Conservation (phyloP, 208 protist species). For the Leishmania lainsoni region DNA sequence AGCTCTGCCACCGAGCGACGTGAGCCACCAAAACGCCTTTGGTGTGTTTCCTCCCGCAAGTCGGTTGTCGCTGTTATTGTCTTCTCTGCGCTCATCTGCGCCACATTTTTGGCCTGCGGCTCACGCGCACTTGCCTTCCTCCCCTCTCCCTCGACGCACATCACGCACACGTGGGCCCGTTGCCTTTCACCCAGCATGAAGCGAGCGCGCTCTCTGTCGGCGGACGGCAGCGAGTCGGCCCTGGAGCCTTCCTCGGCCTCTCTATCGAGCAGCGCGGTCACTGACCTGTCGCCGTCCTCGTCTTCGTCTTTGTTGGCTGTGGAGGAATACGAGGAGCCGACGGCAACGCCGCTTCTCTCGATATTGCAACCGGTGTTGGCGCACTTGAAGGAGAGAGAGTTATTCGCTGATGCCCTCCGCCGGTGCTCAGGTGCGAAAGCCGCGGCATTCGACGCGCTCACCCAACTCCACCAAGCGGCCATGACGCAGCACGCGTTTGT, state of each 20-base stretch:
- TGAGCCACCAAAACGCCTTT: too few relatives aligned
- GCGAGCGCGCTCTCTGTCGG: slow-evolving; percentile 25
- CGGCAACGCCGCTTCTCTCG: slow-evolving; percentile 21
- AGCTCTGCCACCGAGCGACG: background rate
- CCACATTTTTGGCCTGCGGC: background rate
- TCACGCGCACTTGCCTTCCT: background rate
- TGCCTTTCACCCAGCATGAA: slow-evolving; percentile 15
- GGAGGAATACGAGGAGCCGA: slow-evolving; percentile 38
- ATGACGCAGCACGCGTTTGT: slow-evolving; percentile 41
- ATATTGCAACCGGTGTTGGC: slow-evolving; percentile 21
- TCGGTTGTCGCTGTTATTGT: background rate
- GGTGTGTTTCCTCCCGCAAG: background rate
- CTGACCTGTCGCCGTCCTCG: slow-evolving; percentile 11
- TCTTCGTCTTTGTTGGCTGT: slow-evolving; percentile 29
- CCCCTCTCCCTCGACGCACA: background rate
- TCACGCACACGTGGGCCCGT: background rate
- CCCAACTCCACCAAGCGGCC: slow-evolving; percentile 27
- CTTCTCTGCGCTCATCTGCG: background rate
- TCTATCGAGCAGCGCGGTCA: background rate
- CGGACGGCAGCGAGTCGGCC: slow-evolving; percentile 1
- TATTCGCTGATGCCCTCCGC: slow-evolving; percentile 26
- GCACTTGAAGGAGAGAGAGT: slow-evolving; percentile 33
- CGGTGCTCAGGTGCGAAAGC: slow-evolving; percentile 22
- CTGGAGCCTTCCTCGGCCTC: background rate
- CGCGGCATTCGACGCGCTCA: slow-evolving; percentile 22